These are phyloP conservation scores for Lanmaoa pseudosensibilis DNA, from an alignment of 768 basidiomycete genomes.

Conservation along the genomic window DNA sequence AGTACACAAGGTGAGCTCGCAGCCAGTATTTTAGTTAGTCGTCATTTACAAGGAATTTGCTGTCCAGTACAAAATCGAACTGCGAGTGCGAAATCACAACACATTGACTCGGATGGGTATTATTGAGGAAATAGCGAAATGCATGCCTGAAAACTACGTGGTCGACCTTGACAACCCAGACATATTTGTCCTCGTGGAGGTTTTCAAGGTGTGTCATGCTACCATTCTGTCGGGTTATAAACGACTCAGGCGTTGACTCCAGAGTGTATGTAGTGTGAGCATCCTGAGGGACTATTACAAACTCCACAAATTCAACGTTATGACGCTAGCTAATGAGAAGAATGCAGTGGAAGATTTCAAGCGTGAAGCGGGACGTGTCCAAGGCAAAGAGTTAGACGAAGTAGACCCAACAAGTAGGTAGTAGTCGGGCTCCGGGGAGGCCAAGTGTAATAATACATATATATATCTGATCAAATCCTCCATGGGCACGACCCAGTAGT, in stretches of 20 bases:
- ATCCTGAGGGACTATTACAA: conserved; percentile 71
- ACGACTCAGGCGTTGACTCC: conserved; percentile 5
- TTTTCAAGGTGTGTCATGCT: conserved; percentile 70
- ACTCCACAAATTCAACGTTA: conserved; percentile 76
- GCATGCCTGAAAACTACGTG: conserved; percentile 63
- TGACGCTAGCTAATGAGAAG: conserved; percentile 62
- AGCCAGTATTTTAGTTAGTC: not conserved
- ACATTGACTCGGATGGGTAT: conserved; percentile 57
- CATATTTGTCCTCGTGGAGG: conserved; percentile 74
- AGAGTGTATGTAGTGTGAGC: conserved; percentile 78
- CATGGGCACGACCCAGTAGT: not conserved
- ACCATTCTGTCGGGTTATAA: not conserved
- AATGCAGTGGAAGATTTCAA: conserved; percentile 38
- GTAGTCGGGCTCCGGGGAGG: not conserved
- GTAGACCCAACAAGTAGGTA: not conserved
- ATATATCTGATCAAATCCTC: not conserved
- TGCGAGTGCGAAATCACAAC: conserved; percentile 75
- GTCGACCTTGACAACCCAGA: conserved; percentile 71
- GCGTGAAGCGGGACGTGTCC: conserved; percentile 35
- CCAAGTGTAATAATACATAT: not conserved
- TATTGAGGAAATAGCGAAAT: conserved; percentile 68
- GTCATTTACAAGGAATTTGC: not conserved
- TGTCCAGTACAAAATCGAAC: conserved; percentile 76
- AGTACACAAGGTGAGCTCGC: conserved; percentile 44
- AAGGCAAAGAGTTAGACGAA: conserved; percentile 14